Evolutionary conservation across 1,284 basidiomycete genomes (phyloP).

Genomic region (Xerocomus nothofagi): DNA sequence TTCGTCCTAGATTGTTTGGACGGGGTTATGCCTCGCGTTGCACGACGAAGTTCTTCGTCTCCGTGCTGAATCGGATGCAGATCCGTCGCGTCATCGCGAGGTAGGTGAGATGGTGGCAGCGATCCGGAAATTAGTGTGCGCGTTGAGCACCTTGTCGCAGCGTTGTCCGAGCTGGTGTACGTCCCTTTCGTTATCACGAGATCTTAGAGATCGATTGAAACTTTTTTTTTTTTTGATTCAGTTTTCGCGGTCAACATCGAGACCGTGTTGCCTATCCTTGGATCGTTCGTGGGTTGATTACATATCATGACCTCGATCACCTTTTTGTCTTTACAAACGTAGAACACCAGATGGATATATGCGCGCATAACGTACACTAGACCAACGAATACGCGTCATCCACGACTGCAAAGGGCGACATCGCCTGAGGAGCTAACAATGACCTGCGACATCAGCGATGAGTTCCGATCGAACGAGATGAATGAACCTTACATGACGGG

Average conservation of each 20-base stretch:
- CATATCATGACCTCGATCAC: neutral
- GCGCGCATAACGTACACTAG: slow-evolving; percentile 1
- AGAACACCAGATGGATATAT: neutral
- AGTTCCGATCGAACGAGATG: neutral
- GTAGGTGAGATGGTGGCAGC: slow-evolving; percentile 15
- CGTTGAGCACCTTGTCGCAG: slow-evolving; percentile 23
- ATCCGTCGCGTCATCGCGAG: slow-evolving; percentile 4
- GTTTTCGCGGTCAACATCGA: slow-evolving; percentile 30
- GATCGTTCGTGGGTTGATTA: slow-evolving; percentile 20
- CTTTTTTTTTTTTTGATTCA: slow-evolving; percentile 5
- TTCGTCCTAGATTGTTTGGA: slow-evolving; percentile 27
- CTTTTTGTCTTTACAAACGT: neutral
- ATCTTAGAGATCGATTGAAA: too few relatives aligned
- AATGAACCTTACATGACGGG: slow-evolving; percentile 22
- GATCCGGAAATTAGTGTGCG: slow-evolving; percentile 18
- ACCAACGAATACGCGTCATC: slow-evolving; percentile 18
- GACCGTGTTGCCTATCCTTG: slow-evolving; percentile 25
- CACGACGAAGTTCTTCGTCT: slow-evolving; percentile 24
- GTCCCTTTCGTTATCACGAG: too few relatives aligned
- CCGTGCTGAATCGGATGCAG: slow-evolving; percentile 5
- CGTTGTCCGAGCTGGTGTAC: slow-evolving; percentile 18
- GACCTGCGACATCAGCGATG: slow-evolving; percentile 3
- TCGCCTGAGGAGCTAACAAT: slow-evolving; percentile 22
- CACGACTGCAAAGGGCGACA: slow-evolving; percentile 30
- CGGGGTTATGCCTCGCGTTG: slow-evolving; percentile 19